Conservation (phyloP, 1,139 yeast genomes). For the Magnusiomyces ingens region DNA sequence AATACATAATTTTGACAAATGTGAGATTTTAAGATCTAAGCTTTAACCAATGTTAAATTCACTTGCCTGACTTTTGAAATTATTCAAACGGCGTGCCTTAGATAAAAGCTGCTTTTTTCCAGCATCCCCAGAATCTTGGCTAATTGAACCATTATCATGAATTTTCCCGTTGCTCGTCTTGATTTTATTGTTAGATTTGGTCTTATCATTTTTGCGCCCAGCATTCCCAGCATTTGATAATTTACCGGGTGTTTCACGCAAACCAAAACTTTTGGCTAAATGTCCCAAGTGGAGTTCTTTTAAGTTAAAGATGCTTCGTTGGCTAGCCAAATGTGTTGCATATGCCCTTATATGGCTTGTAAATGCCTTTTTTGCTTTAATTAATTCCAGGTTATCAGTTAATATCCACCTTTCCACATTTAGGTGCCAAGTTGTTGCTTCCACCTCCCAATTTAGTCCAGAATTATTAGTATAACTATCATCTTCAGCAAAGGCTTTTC, state of each 20-base stretch:
- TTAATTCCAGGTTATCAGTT: constrained; percentile 56
- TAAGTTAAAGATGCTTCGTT: constrained; percentile 72
- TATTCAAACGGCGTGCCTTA: constrained; percentile 48
- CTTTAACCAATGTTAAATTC: constrained; percentile 61
- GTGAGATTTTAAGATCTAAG: constrained; percentile 21
- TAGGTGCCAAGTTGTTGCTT: constrained; percentile 95
- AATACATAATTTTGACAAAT: too few species aligned
- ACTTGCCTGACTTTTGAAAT: constrained; percentile 32
- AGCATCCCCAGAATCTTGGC: constrained; percentile 18
- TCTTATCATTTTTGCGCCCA: background rate
- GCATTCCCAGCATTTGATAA: constrained; percentile 16
- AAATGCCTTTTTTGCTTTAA: constrained; percentile 75
- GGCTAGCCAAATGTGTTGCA: constrained; percentile 86
- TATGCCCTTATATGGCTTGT: constrained; percentile 89
- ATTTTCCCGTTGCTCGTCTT: background rate
- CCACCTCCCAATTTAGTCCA: constrained; percentile 71
- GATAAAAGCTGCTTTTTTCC: constrained; percentile 63
- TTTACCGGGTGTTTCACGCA: constrained; percentile 88
- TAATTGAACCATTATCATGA: constrained; percentile 13
- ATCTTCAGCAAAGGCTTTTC: constrained; percentile 47
- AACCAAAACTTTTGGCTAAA: constrained; percentile 87
- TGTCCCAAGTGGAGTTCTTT: constrained; percentile 86
- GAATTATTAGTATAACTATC: constrained; percentile 14
- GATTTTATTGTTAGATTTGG: background rate
- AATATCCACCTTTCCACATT: constrained; percentile 82